Conservation (phyloP, 495 filamentous ascomycete genomes). For the Glonium stellatum region DNA sequence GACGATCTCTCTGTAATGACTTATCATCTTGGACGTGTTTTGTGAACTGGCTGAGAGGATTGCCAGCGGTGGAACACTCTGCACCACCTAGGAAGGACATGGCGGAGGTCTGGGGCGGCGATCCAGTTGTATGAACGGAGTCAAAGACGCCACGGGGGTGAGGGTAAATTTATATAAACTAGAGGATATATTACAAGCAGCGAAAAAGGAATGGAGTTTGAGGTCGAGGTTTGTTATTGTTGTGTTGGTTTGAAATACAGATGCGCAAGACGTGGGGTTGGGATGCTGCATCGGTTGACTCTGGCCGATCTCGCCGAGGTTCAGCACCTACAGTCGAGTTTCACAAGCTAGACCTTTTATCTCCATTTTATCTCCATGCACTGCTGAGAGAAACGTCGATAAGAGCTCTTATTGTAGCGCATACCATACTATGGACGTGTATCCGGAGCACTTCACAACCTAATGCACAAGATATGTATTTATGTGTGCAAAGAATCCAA, state of each 20-base stretch:
- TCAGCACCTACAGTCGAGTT: neutral
- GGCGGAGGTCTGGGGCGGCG: neutral
- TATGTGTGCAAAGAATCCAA: no score
- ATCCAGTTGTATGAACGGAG: neutral
- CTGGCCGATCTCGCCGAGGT: constrained; percentile 1
- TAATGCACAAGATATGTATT: no score
- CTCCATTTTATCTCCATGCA: no score
- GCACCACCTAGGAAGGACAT: constrained; percentile 96
- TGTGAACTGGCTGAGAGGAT: constrained; percentile 91
- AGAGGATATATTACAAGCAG: neutral
- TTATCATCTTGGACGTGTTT: constrained; percentile 95
- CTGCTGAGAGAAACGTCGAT: no score
- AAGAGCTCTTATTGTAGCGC: no score
- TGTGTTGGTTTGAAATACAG: neutral
- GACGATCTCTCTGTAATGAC: constrained; percentile 80
- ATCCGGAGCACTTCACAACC: no score
- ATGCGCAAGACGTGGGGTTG: constrained; percentile 1
- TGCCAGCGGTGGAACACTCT: constrained; percentile 93
- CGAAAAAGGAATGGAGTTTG: neutral
- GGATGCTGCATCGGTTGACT: neutral
- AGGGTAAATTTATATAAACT: neutral
- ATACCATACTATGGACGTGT: no score
- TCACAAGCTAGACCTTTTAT: no score
- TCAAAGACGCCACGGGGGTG: neutral
- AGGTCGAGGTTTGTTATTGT: neutral